Percentiles rank a stretch among this genome's conserved stretches.
Conservation (phyloP, 495 filamentous ascomycete genomes). For the Aspergillus mulundensis region DNA sequence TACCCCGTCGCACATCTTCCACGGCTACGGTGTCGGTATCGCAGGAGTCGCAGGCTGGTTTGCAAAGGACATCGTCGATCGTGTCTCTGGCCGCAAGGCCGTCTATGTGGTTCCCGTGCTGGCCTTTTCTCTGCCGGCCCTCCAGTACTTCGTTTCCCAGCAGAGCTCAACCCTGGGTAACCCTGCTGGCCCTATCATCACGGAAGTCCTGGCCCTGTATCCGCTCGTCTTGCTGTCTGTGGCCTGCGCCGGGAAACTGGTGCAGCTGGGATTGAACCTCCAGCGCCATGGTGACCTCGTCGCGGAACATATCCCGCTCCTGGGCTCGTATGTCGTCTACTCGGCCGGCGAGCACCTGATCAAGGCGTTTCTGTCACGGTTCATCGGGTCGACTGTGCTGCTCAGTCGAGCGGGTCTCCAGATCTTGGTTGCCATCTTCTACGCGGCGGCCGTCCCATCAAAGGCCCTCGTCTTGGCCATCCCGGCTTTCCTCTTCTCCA, state of each 20-base stretch:
- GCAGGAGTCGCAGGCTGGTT: slow-evolving; percentile 63
- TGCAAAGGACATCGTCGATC: slow-evolving; percentile 47
- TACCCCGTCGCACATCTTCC: slow-evolving; percentile 67
- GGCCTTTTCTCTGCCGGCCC: slow-evolving; percentile 66
- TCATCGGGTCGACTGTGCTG: slow-evolving; percentile 57
- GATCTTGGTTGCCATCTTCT: slow-evolving; percentile 57
- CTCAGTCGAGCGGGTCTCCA: slow-evolving; percentile 71
- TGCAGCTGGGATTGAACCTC: slow-evolving; percentile 58
- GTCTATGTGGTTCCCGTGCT: slow-evolving; percentile 58
- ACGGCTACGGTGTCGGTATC: slow-evolving; percentile 58
- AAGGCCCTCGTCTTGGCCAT: slow-evolving; percentile 59
- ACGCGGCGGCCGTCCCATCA: slow-evolving; percentile 63
- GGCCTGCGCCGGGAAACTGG: slow-evolving; percentile 56
- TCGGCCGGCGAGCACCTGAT: slow-evolving; percentile 51
- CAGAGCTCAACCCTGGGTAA: slow-evolving; percentile 63
- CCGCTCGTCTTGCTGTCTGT: slow-evolving; percentile 68
- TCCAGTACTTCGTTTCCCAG: slow-evolving; percentile 64
- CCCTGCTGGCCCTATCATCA: slow-evolving; percentile 66
- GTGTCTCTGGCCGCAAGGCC: slow-evolving; percentile 35
- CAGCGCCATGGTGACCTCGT: slow-evolving; percentile 49
- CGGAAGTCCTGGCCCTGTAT: slow-evolving; percentile 65
- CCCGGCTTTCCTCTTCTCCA: slow-evolving; percentile 67
- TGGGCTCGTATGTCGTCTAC: slow-evolving; percentile 63
- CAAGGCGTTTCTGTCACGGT: slow-evolving; percentile 44
- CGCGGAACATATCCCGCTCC: slow-evolving; percentile 53